These are phyloP conservation scores for Acanthochlamys bracteata DNA, from an alignment of 106 monocot species.

Conservation along the genomic window DNA sequence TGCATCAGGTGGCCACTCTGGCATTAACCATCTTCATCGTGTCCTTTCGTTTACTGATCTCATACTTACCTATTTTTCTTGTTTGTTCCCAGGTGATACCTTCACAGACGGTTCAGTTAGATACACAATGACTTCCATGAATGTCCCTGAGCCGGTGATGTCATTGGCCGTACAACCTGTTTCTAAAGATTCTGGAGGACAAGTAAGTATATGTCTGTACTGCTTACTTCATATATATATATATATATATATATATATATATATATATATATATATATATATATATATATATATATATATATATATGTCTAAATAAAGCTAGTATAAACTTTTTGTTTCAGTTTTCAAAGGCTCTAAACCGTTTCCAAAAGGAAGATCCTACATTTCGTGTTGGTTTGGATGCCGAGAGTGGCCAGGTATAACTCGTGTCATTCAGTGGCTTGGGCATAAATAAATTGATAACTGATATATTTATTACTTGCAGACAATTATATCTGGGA, in stretches of 20 bases:
- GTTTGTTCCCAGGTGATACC: slow-evolving; percentile 70
- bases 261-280: too few species aligned
- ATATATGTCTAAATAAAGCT: too few species aligned
- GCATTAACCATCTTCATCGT: background rate
- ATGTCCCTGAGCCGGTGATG: slow-evolving; percentile 99
- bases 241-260: too few species aligned
- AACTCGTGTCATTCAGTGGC: background rate
- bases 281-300: too few species aligned
- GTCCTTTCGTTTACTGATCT: too few species aligned
- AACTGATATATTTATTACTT: slow-evolving; percentile 1
- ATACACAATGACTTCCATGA: slow-evolving; percentile 99
- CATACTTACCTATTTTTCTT: background rate
- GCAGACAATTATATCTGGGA: slow-evolving; percentile 98
- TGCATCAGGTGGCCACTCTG: slow-evolving; percentile 61
- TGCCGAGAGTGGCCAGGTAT: slow-evolving; percentile 95
- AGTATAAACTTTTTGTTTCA: slow-evolving; percentile 14
- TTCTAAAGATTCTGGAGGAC: slow-evolving; percentile 97
- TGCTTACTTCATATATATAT: too few species aligned
- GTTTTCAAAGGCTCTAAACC: slow-evolving; percentile 98
- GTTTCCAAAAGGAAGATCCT: slow-evolving; percentile 95
- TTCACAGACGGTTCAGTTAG: slow-evolving; percentile 95
- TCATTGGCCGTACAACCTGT: slow-evolving; percentile 95
- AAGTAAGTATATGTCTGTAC: slow-evolving; percentile 31
- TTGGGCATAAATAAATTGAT: background rate
- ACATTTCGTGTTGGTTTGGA: slow-evolving; percentile 97